These are phyloP conservation scores for Starmera pachycereana DNA, from an alignment of 805 yeast genomes.

Conservation along the genomic window DNA sequence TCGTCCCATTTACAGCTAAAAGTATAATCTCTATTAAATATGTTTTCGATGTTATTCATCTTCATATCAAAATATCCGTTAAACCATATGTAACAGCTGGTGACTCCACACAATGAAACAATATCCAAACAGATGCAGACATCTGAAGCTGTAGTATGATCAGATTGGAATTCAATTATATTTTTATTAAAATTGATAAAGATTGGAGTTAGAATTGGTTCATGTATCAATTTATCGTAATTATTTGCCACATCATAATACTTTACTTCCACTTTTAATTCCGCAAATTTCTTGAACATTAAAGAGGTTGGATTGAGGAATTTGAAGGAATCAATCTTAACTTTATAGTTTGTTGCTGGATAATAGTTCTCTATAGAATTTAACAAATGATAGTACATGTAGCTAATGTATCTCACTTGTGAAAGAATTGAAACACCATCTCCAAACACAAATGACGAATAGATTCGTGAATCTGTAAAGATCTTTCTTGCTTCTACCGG, in stretches of 20 bases:
- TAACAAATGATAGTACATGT: constrained; percentile 30
- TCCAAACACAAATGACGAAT: constrained; percentile 31
- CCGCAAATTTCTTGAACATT: too few relatives aligned
- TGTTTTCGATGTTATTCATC: not conserved
- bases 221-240: not conserved
- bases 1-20: constrained; percentile 30
- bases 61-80: constrained; percentile 3
- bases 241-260: constrained; percentile 2
- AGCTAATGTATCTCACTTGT: constrained; percentile 57
- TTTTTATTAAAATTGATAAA: constrained; percentile 4
- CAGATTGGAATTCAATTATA: too few relatives aligned
- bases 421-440: constrained; percentile 63
- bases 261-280: not conserved
- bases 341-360: too few relatives aligned
- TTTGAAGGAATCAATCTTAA: not conserved
- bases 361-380: not conserved
- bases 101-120: too few relatives aligned
- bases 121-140: too few relatives aligned
- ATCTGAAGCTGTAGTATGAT: too few relatives aligned
- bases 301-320: constrained; percentile 3
- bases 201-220: not conserved
- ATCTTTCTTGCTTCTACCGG: constrained; percentile 36
- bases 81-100: not conserved
- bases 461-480: constrained; percentile 53
- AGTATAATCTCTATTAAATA: constrained; percentile 1